Percentiles rank a stretch among this genome's conserved stretches.
Conservation (phyloP, 2,329 filamentous ascomycete species). For the Sclerotinia sclerotiorum region DNA sequence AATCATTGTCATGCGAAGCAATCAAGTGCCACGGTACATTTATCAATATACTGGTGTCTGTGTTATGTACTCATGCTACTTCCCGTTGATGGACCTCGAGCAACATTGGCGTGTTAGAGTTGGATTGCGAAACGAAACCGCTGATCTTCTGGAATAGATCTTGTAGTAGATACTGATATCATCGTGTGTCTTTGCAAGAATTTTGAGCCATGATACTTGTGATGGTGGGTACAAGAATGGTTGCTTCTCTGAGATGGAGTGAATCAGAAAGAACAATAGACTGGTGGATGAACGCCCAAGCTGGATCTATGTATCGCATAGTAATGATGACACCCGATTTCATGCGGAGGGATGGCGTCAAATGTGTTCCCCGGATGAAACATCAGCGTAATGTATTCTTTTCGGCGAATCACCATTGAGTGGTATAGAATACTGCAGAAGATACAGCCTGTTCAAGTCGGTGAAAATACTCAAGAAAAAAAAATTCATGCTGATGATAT, state of each 20-base stretch:
- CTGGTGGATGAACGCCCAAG: conserved; percentile 13
- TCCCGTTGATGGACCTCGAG: conserved; percentile 34
- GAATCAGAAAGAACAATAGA: conserved; percentile 13
- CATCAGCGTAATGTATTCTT: conserved; percentile 18
- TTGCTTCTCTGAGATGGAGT: conserved; percentile 19
- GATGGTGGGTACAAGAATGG: conserved; percentile 19
- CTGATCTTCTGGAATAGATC: conserved; percentile 31
- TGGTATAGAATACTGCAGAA: conserved; percentile 1
- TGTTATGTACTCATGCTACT: conserved; percentile 30
- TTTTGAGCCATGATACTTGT: background rate
- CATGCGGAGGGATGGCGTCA: conserved; percentile 18
- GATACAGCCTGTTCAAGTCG: conserved; percentile 1
- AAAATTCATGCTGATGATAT: background rate
- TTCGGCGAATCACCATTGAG: conserved; percentile 8
- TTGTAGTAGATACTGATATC: conserved; percentile 22
- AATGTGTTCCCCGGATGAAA: conserved; percentile 23
- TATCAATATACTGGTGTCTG: conserved; percentile 21
- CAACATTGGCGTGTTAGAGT: conserved; percentile 30
- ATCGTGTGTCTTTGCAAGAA: conserved; percentile 20
- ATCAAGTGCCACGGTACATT: conserved; percentile 21
- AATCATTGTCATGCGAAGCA: conserved; percentile 19
- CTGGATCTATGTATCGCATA: conserved; percentile 14
- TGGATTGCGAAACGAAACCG: conserved; percentile 24
- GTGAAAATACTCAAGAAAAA: background rate
- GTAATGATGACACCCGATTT: conserved; percentile 16